Conservation (phyloP, 2,329 filamentous ascomycete species). For the Metarhizium anisopliae region DNA sequence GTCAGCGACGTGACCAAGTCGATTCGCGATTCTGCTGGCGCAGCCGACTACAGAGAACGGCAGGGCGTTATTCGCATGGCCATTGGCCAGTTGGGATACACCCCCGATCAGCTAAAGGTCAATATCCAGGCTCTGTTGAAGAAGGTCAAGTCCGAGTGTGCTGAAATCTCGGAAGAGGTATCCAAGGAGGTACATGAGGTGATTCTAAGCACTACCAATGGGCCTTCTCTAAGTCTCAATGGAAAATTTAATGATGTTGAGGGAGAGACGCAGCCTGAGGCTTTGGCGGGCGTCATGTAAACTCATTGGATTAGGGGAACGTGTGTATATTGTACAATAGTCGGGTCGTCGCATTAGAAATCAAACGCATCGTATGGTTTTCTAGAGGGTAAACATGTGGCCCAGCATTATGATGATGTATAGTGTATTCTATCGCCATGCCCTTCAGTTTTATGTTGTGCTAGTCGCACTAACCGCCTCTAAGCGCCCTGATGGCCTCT, state of each 20-base stretch:
- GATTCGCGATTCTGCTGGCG: constrained; percentile 75
- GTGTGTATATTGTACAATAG: constrained; percentile 30
- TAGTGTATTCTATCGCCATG: not conserved
- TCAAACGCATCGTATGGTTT: constrained; percentile 6
- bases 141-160: constrained; percentile 70
- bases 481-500: constrained; percentile 41
- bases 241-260: constrained; percentile 62
- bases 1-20: constrained; percentile 68
- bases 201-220: constrained; percentile 79
- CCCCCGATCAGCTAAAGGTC: constrained; percentile 72
- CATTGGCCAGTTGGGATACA: constrained; percentile 85
- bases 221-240: constrained; percentile 78
- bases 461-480: constrained; percentile 23
- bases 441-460: not conserved
- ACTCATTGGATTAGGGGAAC: not conserved
- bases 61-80: constrained; percentile 77
- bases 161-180: constrained; percentile 51
- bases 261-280: constrained; percentile 43
- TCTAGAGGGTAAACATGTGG: not conserved
- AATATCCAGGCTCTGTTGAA: constrained; percentile 75
- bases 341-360: constrained; percentile 18
- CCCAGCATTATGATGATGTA: constrained; percentile 15
- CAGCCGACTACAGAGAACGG: constrained; percentile 78
- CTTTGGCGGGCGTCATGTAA: constrained; percentile 48
- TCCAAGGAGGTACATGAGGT: constrained; percentile 44